phyloP scores from a whole-genome alignment of 441 rosid species.

The Caryocar brasiliense region DNA sequence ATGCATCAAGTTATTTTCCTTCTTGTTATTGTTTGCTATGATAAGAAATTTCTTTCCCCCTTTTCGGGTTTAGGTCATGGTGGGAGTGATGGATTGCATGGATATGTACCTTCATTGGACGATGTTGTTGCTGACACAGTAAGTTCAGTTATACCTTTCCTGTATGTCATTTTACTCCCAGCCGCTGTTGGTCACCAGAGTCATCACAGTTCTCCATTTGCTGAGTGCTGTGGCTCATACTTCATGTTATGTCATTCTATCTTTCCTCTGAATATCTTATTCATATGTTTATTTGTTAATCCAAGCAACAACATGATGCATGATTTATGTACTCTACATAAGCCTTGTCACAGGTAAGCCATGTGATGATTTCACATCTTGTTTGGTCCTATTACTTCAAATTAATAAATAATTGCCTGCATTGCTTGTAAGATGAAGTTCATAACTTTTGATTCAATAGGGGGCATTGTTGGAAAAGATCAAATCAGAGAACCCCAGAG shows the following conservation, averaged over 20 bases:
- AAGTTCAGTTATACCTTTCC: constrained; percentile 17
- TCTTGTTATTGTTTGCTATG: constrained; percentile 2
- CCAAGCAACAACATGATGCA: too few species aligned
- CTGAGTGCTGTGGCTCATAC: too few species aligned
- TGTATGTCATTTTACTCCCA: not conserved
- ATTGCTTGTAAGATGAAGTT: not conserved
- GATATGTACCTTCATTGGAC: constrained; percentile 93
- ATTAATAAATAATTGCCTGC: not conserved
- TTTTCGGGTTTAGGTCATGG: constrained; percentile 60
- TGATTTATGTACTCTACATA: too few species aligned
- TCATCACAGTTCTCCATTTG: too few species aligned
- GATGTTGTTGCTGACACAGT: constrained; percentile 83
- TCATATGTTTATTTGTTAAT: too few species aligned
- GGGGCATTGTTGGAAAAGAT: constrained; percentile 77
- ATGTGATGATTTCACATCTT: too few species aligned
- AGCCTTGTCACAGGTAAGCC: too few species aligned
- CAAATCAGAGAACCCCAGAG: constrained; percentile 59
- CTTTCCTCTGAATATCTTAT: too few species aligned
- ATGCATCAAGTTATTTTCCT: too few species aligned
- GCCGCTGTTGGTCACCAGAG: too few species aligned
- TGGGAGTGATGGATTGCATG: constrained; percentile 96
- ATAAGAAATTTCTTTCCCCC: not conserved
- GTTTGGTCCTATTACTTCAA: too few species aligned
- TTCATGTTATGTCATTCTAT: too few species aligned
- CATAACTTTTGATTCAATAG: constrained; percentile 22